Conservation (phyloP, 768 basidiomycete species). For the Tephrocybe sp. region DNA sequence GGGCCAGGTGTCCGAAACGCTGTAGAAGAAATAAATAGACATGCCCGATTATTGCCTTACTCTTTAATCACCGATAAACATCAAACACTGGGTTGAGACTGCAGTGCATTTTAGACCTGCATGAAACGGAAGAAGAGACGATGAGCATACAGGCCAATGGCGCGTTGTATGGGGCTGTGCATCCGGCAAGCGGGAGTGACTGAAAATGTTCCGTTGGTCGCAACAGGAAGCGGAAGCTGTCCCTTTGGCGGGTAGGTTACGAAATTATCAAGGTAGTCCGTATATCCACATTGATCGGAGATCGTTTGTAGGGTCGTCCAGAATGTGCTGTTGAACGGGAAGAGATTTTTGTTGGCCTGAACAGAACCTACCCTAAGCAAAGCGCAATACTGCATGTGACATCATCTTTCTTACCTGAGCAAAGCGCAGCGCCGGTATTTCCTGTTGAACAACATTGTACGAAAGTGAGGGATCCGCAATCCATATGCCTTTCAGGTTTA, state of each 20-base stretch:
- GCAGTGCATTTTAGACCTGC: constrained; percentile 1
- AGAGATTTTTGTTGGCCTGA: constrained; percentile 56
- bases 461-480: constrained; percentile 51
- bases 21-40: too few relatives aligned
- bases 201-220: constrained; percentile 40
- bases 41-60: background rate
- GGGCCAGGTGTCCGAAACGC: constrained; percentile 54
- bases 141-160: constrained; percentile 42
- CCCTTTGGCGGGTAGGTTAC: constrained; percentile 67
- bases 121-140: background rate
- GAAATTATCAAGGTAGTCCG: constrained; percentile 58
- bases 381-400: background rate
- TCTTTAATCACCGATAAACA: constrained; percentile 42
- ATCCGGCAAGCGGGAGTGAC: constrained; percentile 42
- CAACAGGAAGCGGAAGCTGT: constrained; percentile 59
- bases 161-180: constrained; percentile 48
- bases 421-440: constrained; percentile 69
- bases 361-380: background rate
- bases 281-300: constrained; percentile 57
- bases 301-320: constrained; percentile 51
- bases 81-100: constrained; percentile 59
- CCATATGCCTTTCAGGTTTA: constrained; percentile 61
- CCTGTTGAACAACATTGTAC: constrained; percentile 54
- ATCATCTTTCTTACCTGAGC: constrained; percentile 40
- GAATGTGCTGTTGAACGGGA: constrained; percentile 60